Evolutionary conservation across 2,329 filamentous ascomycete genomes (phyloP).

Genomic region (Ambrosiella beaveri): DNA sequence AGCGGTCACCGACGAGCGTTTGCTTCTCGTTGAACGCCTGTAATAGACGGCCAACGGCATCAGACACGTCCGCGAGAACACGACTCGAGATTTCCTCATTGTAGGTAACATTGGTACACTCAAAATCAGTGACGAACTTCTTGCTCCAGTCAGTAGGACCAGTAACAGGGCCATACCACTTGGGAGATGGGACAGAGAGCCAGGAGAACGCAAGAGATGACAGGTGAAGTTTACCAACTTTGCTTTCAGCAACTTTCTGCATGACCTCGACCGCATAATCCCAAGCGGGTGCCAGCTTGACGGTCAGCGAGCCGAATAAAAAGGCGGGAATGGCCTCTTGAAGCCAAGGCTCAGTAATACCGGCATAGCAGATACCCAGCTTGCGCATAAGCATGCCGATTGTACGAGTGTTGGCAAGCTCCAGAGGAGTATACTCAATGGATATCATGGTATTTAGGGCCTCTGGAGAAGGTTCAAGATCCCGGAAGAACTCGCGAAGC

Average conservation of each 20-base stretch:
- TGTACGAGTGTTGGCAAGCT: conserved; percentile 55
- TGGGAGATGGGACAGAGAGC: conserved; percentile 43
- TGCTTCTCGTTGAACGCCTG: conserved; percentile 49
- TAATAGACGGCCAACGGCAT: conserved; percentile 41
- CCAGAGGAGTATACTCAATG: conserved; percentile 64
- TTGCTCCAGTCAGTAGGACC: conserved; percentile 21
- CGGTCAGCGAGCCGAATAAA: conserved; percentile 75
- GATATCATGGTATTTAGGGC: conserved; percentile 44
- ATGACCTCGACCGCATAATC: conserved; percentile 64
- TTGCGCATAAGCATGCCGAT: conserved; percentile 77
- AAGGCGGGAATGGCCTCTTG: conserved; percentile 60
- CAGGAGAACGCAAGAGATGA: conserved; percentile 60
- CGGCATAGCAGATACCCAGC: conserved; percentile 46
- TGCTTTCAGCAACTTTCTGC: conserved; percentile 53
- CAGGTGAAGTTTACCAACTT: conserved; percentile 55
- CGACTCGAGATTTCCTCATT: conserved; percentile 35
- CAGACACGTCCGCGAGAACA: conserved; percentile 34
- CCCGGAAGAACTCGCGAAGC: conserved; percentile 41
- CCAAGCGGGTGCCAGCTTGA: conserved; percentile 73
- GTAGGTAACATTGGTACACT: conserved; percentile 58
- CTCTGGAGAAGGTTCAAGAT: conserved; percentile 15
- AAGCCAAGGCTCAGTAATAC: conserved; percentile 45
- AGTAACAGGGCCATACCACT: conserved; percentile 29
- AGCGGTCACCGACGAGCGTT: conserved; percentile 30
- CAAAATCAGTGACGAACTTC: conserved; percentile 51